These are phyloP conservation scores for Heracleum sosnowskyi DNA, from an alignment of 129 eudicot genomes.

Conservation along the genomic window DNA sequence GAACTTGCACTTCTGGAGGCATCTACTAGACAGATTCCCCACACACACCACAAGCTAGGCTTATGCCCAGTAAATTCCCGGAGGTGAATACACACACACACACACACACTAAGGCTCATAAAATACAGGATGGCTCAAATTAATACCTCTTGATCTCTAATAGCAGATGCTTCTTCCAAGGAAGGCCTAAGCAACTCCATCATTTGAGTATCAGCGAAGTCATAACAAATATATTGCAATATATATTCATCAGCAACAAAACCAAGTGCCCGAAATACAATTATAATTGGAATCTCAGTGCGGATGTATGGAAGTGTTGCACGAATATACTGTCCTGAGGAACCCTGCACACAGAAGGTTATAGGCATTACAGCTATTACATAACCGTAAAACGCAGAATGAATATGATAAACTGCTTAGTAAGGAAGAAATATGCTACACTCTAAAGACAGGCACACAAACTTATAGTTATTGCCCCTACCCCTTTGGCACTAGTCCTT, in stretches of 20 bases:
- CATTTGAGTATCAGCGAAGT: constrained; percentile 89
- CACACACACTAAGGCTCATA: no score
- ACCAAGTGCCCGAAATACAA: constrained; percentile 89
- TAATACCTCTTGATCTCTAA: constrained; percentile 74
- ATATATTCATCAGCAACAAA: constrained; percentile 95
- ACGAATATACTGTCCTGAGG: constrained; percentile 89
- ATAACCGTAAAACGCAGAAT: no score
- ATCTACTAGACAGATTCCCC: no score
- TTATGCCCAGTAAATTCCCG: no score
- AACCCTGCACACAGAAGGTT: constrained; percentile 50
- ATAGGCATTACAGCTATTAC: no score
- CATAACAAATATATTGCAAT: constrained; percentile 81
- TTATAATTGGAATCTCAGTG: constrained; percentile 80
- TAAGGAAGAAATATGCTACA: neutral
- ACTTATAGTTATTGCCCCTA: constrained; percentile 13
- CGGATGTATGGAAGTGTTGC: constrained; percentile 92
- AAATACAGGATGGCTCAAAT: no score
- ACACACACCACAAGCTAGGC: neutral
- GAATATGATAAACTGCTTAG: no score
- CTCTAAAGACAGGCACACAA: no score
- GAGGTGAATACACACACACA: neutral
- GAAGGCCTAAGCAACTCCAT: constrained; percentile 94
- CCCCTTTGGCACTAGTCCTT: constrained; percentile 89
- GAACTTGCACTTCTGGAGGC: no score
- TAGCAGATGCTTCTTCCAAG: constrained; percentile 91